phyloP scores from a whole-genome alignment of 495 filamentous ascomycete species.

The Massariosphaeria phaeospora region DNA sequence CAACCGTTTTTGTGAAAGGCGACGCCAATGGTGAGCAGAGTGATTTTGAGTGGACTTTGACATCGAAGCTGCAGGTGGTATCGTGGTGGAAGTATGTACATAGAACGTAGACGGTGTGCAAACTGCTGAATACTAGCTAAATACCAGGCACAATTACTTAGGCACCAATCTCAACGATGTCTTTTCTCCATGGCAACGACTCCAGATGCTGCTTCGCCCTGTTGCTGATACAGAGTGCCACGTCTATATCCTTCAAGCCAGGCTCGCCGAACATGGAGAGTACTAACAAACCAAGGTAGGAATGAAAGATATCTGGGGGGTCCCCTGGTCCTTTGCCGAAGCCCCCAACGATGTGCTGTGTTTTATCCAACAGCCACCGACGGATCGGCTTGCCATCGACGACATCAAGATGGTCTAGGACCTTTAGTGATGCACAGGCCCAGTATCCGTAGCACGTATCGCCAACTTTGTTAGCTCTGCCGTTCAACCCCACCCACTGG shows the following conservation, averaged over 20 bases:
- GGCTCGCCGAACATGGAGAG: slow-evolving; percentile 46
- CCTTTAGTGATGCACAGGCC: slow-evolving; percentile 71
- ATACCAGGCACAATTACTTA: neutral
- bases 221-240: slow-evolving; percentile 46
- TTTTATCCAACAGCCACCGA: slow-evolving; percentile 76
- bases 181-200: slow-evolving; percentile 24
- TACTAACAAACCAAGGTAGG: slow-evolving; percentile 78
- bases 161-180: slow-evolving; percentile 8
- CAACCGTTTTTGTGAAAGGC: no score
- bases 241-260: slow-evolving; percentile 32
- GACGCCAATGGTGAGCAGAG: no score
- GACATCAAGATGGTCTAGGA: slow-evolving; percentile 59
- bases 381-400: slow-evolving; percentile 58
- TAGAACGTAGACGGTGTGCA: no score
- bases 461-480: slow-evolving; percentile 77
- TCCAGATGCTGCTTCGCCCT: slow-evolving; percentile 24
- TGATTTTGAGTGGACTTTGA: no score
- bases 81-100: no score
- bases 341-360: slow-evolving; percentile 86
- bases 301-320: slow-evolving; percentile 84
- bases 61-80: no score
- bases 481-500: slow-evolving; percentile 70
- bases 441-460: slow-evolving; percentile 97
- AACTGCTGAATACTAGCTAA: no score
- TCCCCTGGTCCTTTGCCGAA: slow-evolving; percentile 81